Evolutionary conservation across 768 basidiomycete genomes (phyloP).

Genomic region (Leccinum boreale): DNA sequence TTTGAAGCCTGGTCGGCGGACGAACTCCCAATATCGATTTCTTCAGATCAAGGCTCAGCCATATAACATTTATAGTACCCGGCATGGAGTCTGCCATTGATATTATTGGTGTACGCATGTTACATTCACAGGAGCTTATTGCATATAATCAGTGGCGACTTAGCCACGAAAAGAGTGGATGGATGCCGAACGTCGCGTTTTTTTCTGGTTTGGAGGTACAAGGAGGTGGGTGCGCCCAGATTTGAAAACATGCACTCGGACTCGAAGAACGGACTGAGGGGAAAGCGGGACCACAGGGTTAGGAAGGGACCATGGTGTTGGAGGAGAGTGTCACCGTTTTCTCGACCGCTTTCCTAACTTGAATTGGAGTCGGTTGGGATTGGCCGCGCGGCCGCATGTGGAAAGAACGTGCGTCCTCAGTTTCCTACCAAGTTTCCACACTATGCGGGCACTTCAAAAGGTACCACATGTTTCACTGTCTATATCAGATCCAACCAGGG

Average conservation of each 20-base stretch:
- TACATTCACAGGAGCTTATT: not conserved
- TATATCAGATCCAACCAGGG: not conserved
- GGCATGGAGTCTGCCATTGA: not conserved
- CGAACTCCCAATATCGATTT: constrained; percentile 17
- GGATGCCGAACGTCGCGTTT: not conserved
- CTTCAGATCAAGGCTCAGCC: constrained; percentile 3
- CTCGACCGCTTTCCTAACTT: not conserved
- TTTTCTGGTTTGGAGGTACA: not conserved
- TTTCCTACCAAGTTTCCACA: not conserved
- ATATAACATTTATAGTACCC: not conserved
- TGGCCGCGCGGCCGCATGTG: not conserved
- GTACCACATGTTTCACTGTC: too few relatives aligned
- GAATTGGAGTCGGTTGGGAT: not conserved
- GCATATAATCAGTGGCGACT: not conserved
- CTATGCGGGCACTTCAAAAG: not conserved
- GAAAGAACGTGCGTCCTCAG: not conserved
- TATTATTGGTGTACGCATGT: not conserved
- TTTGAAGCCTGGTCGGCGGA: constrained; percentile 26
- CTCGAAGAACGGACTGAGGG: not conserved
- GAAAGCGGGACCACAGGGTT: not conserved
- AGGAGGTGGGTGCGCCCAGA: not conserved
- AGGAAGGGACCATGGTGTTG: not conserved
- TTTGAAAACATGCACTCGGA: not conserved
- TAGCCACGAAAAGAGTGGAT: not conserved
- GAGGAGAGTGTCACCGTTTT: too few relatives aligned